phyloP scores from a whole-genome alignment of 495 filamentous ascomycete genomes.

The Diplogelasinospora grovesii region DNA sequence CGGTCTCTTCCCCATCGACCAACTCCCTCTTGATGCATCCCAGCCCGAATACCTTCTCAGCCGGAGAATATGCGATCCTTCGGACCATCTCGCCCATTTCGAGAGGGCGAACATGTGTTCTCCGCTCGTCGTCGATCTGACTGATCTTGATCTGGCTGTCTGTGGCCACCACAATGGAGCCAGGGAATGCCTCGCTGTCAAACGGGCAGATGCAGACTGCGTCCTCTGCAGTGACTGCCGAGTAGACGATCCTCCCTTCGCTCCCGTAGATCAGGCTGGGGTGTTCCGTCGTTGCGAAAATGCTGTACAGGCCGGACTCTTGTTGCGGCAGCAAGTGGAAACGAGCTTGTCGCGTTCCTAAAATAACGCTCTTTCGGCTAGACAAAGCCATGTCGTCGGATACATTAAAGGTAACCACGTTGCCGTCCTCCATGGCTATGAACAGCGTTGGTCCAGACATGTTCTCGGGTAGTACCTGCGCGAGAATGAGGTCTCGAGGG shows the following conservation, averaged over 20 bases:
- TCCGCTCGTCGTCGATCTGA: slow-evolving; percentile 73
- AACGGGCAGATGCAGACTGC: slow-evolving; percentile 76
- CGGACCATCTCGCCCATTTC: slow-evolving; percentile 76
- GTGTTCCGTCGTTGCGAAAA: slow-evolving; percentile 92
- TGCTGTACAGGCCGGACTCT: slow-evolving; percentile 54
- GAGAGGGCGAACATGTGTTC: slow-evolving; percentile 78
- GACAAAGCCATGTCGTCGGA: slow-evolving; percentile 56
- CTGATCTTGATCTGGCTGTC: slow-evolving; percentile 71
- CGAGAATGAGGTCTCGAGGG: slow-evolving; percentile 74
- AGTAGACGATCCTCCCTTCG: slow-evolving; percentile 85
- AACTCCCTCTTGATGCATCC: slow-evolving; percentile 68
- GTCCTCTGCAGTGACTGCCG: slow-evolving; percentile 88
- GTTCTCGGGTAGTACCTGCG: slow-evolving; percentile 55
- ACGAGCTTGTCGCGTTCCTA: slow-evolving; percentile 77
- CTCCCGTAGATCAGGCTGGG: slow-evolving; percentile 86
- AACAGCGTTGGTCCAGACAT: slow-evolving; percentile 64
- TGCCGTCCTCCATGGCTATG: slow-evolving; percentile 90
- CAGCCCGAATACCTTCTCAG: slow-evolving; percentile 75
- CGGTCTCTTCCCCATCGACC: slow-evolving; percentile 38
- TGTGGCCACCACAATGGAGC: slow-evolving; percentile 74
- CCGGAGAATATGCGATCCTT: slow-evolving; percentile 76
- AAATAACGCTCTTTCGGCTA: slow-evolving; percentile 68
- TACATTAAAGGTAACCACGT: slow-evolving; percentile 80
- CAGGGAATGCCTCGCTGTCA: slow-evolving; percentile 71
- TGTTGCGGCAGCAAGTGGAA: slow-evolving; percentile 72